A percentile compares a stretch with the other conserved stretches of the same genome.
Evolutionary conservation across 192 early-diverging fungal species (phyloP).

Genomic region (Globomyces pollinis-pini): DNA sequence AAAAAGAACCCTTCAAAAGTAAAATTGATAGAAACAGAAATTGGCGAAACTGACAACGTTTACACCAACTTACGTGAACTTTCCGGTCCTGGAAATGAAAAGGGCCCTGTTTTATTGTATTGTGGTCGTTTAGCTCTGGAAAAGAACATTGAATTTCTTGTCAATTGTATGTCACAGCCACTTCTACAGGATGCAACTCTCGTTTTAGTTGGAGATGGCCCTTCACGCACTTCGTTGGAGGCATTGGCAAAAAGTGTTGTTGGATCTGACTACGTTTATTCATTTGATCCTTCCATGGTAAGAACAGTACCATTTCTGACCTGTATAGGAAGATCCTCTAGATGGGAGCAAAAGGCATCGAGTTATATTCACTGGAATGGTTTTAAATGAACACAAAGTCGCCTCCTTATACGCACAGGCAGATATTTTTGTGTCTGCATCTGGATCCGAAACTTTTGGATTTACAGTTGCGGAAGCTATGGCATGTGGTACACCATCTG

Average conservation of each 20-base stretch:
- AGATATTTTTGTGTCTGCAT: slow-evolving; percentile 42
- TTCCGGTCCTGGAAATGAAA: background rate
- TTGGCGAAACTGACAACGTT: too few relatives aligned
- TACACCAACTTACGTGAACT: background rate
- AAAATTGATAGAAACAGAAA: background rate
- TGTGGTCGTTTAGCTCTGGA: slow-evolving; percentile 43
- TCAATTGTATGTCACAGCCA: slow-evolving; percentile 25
- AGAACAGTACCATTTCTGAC: too few relatives aligned
- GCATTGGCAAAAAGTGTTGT: slow-evolving; percentile 23
- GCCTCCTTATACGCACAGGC: slow-evolving; percentile 30
- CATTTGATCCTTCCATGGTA: background rate
- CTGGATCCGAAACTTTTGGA: slow-evolving; percentile 47
- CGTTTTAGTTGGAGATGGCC: slow-evolving; percentile 45
- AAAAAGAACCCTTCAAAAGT: background rate
- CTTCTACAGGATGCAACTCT: slow-evolving; percentile 24
- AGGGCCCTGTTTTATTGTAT: slow-evolving; percentile 33
- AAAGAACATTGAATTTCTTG: slow-evolving; percentile 42
- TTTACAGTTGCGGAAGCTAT: slow-evolving; percentile 50
- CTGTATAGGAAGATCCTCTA: background rate
- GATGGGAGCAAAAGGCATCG: slow-evolving; percentile 13
- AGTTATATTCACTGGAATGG: slow-evolving; percentile 44
- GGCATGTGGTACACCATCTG: slow-evolving; percentile 41
- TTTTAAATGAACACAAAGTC: slow-evolving; percentile 25
- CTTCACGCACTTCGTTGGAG: slow-evolving; percentile 24
- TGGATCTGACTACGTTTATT: slow-evolving; percentile 22